These are phyloP conservation scores for Xylaria bambusicola DNA, from an alignment of 495 filamentous ascomycete genomes.

Conservation along the genomic window DNA sequence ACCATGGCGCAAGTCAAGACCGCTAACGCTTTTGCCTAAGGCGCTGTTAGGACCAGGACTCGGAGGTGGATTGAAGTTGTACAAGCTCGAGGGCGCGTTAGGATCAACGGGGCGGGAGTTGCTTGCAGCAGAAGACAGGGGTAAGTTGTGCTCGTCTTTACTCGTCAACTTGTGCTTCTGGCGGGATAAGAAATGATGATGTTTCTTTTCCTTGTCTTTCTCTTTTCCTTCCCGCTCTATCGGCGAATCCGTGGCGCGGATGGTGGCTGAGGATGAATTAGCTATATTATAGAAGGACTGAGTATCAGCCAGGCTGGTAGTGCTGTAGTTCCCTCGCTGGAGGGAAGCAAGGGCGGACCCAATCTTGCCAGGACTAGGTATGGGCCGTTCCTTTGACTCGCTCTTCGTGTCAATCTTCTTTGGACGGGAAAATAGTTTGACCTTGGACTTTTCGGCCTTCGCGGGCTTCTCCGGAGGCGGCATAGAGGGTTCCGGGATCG, in stretches of 20 bases:
- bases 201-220: slow-evolving; percentile 70
- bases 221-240: slow-evolving; percentile 36
- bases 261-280: slow-evolving; percentile 83
- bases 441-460: slow-evolving; percentile 80
- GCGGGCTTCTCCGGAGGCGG: slow-evolving; percentile 61
- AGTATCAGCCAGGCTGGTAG: slow-evolving; percentile 72
- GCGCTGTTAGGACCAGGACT: slow-evolving; percentile 70
- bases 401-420: slow-evolving; percentile 78
- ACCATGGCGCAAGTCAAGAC: slow-evolving; percentile 82
- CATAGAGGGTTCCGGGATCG: slow-evolving; percentile 35
- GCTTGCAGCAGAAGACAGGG: slow-evolving; percentile 85
- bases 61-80: slow-evolving; percentile 68
- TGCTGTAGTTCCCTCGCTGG: slow-evolving; percentile 72
- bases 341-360: slow-evolving; percentile 60
- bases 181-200: slow-evolving; percentile 83
- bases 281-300: slow-evolving; percentile 78
- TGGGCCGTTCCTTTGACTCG: slow-evolving; percentile 67
- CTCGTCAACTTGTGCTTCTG: slow-evolving; percentile 90
- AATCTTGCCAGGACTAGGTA: slow-evolving; percentile 83
- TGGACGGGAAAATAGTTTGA: slow-evolving; percentile 88
- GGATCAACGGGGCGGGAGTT: slow-evolving; percentile 88
- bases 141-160: slow-evolving; percentile 73
- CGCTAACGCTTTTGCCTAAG: slow-evolving; percentile 74
- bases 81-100: slow-evolving; percentile 79
- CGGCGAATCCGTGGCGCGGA: slow-evolving; percentile 53